Conservation (phyloP, 2,329 filamentous ascomycete species). For the Elsinoe necatrix region DNA sequence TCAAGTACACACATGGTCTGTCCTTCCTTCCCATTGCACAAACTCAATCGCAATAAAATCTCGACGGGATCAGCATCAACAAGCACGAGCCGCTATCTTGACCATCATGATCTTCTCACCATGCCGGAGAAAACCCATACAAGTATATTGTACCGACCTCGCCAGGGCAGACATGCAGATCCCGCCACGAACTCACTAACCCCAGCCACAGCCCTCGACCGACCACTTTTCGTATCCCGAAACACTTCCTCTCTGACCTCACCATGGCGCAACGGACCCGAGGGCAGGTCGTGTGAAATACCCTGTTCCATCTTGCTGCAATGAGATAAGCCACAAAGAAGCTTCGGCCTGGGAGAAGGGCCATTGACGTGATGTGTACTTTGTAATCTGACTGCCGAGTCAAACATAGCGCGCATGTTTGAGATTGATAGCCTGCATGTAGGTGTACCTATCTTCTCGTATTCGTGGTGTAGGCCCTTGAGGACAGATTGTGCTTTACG, state of each 20-base stretch:
- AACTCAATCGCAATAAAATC: slow-evolving; percentile 3
- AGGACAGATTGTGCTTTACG: not conserved
- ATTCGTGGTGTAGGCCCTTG: not conserved
- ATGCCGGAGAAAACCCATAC: not conserved
- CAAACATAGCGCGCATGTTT: not conserved
- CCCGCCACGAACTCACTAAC: not conserved
- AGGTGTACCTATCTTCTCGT: not conserved
- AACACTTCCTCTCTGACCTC: not conserved
- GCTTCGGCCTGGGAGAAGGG: not conserved
- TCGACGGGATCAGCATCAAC: not conserved
- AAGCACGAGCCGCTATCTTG: not conserved
- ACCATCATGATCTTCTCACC: not conserved
- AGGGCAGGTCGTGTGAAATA: not conserved
- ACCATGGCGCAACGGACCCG: not conserved
- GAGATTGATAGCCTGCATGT: not conserved
- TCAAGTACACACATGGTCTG: not conserved
- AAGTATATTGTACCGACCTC: no score
- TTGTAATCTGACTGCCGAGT: not conserved
- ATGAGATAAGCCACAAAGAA: not conserved
- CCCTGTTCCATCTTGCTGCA: not conserved
- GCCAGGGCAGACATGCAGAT: not conserved
- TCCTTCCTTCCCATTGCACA: not conserved
- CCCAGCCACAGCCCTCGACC: not conserved
- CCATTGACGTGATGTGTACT: not conserved
- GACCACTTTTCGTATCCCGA: not conserved